Percentiles rank a stretch among this genome's conserved stretches.
These are phyloP conservation scores for Trichoderma asperellum DNA, from an alignment of 2,329 filamentous ascomycete species.

Conservation along the genomic window DNA sequence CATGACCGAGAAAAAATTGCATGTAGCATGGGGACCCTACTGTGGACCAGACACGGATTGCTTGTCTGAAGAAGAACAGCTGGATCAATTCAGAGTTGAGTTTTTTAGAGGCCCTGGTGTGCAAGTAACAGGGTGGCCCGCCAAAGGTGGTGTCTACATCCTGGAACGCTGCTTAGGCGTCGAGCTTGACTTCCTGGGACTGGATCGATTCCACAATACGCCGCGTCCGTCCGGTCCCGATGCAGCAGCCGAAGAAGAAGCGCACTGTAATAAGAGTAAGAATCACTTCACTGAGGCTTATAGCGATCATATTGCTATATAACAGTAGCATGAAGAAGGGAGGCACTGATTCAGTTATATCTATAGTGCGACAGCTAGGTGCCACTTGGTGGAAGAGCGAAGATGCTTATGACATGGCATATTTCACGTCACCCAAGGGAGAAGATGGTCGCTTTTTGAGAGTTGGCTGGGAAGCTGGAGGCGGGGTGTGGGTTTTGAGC, in stretches of 20 bases:
- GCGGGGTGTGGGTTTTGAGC: conserved; percentile 14
- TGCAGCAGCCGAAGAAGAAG: conserved; percentile 2
- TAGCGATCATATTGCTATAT: not conserved
- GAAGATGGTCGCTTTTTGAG: not conserved
- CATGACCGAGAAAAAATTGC: not conserved
- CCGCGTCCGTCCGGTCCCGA: not conserved
- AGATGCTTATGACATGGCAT: not conserved
- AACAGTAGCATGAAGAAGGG: not conserved
- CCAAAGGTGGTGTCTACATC: conserved; percentile 12
- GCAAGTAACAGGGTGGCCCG: not conserved
- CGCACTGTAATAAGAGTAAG: conserved; percentile 16
- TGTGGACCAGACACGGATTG: not conserved
- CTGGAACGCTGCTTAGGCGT: not conserved
- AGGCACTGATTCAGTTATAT: not conserved
- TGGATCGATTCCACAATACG: not conserved
- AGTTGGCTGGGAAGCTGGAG: conserved; percentile 1
- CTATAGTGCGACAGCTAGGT: conserved; percentile 5
- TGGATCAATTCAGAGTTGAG: not conserved
- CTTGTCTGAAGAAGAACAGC: not conserved
- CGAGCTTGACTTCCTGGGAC: conserved; percentile 7
- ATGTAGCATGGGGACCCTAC: not conserved
- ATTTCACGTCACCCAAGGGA: too few relatives aligned
- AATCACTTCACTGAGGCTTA: not conserved
- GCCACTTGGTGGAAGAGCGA: conserved; percentile 3
- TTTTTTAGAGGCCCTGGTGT: not conserved